Conservation (phyloP, 1,284 basidiomycete genomes). For the Phaffia rhodozyma region DNA sequence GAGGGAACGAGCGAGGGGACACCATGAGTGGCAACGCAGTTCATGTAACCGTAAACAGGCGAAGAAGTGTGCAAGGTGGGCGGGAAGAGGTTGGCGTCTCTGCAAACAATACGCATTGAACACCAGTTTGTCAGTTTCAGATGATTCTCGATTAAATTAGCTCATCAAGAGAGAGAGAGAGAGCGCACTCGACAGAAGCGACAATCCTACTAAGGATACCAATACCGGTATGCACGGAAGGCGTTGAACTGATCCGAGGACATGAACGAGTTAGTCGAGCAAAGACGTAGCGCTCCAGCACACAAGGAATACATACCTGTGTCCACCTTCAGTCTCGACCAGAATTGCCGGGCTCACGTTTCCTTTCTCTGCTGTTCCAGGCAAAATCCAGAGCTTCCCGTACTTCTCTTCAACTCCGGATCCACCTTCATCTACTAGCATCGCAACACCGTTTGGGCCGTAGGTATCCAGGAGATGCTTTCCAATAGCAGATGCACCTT, state of each 20-base stretch:
- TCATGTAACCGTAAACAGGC: conserved; percentile 14
- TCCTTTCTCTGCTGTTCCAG: conserved; percentile 28
- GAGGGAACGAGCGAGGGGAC: conserved; percentile 6
- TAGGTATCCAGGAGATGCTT: conserved; percentile 20
- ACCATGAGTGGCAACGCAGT: conserved; percentile 15
- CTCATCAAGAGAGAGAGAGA: background rate
- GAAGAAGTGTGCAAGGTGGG: conserved; percentile 10
- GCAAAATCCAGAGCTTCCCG: conserved; percentile 23
- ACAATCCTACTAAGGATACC: conserved; percentile 13
- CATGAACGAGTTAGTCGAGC: background rate
- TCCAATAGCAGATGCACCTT: conserved; percentile 24
- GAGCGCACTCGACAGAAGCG: conserved; percentile 11
- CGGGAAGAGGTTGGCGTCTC: conserved; percentile 16
- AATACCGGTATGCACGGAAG: conserved; percentile 10
- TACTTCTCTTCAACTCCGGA: conserved; percentile 25
- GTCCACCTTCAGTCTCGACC: conserved; percentile 25
- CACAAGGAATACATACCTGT: background rate
- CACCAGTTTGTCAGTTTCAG: background rate
- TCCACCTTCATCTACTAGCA: conserved; percentile 28
- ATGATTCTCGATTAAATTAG: background rate
- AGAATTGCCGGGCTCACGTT: conserved; percentile 28
- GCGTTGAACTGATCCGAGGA: background rate
- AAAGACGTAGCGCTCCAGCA: no score
- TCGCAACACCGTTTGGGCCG: conserved; percentile 28
- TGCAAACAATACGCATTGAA: background rate